Base-by-base conservation (phyloP, 805 yeast species). In the Brettanomyces sp. region DNA sequence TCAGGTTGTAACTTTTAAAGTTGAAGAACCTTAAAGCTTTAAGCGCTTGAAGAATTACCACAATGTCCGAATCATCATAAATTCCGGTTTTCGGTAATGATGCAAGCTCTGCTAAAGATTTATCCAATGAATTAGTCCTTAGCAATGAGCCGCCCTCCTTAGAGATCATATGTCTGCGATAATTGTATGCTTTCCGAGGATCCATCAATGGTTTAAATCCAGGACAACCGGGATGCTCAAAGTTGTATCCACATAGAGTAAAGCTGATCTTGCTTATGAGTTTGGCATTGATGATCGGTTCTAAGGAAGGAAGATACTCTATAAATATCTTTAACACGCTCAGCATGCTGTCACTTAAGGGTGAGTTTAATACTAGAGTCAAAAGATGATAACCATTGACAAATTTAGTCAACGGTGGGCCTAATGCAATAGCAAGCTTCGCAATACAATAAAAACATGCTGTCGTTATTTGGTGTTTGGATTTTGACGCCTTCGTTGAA, bases 371-470 rank as follows among this genome's bases (percentile, higher is more conserved):
- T 66, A 91, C 76, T 64, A 85, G 72, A 52, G 84, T 90, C 44
- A 91, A 66, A 22, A 91, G 73, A 43, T 63, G 66, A 56, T 87
- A 95, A 50, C 82, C 76, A 52, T 88, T 90, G 46, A 93, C 67
- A 59, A 87, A 89, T 58, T 91, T 93, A 0, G 96, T 86, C 46
- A 91, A 69, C 0, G 96, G 95, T 11, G 96, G 95, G 0, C 97
- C 97, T 13, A 91, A 87, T 0, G 98, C 91, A 24, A 75, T 74
- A 0, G 96, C 90, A 35, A 93, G 66, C 64, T 87, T 85, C 0
- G 95, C 87, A 39, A 91, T 73, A 60, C 98, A 93, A 54, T 85
- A 86, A 56, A 90, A 91, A 21, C 91, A 77, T 1, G 95, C 89
- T 0, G 86, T 83, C 52, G 87, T 95, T 39, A 84, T 79, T 42